phyloP scores from a whole-genome alignment of 2,329 filamentous ascomycete species.

The Uncinocarpus reesii region DNA sequence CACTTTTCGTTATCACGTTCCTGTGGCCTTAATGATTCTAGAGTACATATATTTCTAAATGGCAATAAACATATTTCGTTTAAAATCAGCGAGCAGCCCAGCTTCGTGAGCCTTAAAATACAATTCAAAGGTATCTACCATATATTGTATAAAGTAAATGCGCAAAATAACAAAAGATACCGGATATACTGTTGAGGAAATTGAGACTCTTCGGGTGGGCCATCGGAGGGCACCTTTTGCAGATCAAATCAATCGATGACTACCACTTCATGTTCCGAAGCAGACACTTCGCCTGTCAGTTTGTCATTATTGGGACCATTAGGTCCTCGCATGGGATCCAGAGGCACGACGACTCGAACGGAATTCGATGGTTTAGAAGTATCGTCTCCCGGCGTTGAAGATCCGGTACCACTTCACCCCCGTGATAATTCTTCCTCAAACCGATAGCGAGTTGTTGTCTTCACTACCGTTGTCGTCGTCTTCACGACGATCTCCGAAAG shows the following conservation, averaged over 20 bases:
- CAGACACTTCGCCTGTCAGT: background rate
- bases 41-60: too few species aligned
- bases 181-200: too few species aligned
- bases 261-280: slow-evolving; percentile 2
- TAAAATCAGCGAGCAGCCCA: too few species aligned
- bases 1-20: too few species aligned
- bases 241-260: background rate
- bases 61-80: too few species aligned
- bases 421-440: background rate
- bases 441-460: slow-evolving; percentile 6
- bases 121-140: too few species aligned
- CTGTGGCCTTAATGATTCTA: too few species aligned
- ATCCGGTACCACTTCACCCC: background rate
- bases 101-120: too few species aligned
- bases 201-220: too few species aligned
- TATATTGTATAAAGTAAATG: too few species aligned
- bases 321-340: background rate
- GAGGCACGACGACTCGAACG: background rate
- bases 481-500: slow-evolving; percentile 4
- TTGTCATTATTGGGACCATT: background rate
- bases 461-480: slow-evolving; percentile 6
- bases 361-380: background rate
- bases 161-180: too few species aligned
- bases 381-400: background rate
- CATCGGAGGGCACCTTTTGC: too few species aligned